Percentiles rank a stretch among this genome's conserved stretches.
phyloP scores from a whole-genome alignment of 2,329 filamentous ascomycete species.

The Beauveria pseudobassiana region DNA sequence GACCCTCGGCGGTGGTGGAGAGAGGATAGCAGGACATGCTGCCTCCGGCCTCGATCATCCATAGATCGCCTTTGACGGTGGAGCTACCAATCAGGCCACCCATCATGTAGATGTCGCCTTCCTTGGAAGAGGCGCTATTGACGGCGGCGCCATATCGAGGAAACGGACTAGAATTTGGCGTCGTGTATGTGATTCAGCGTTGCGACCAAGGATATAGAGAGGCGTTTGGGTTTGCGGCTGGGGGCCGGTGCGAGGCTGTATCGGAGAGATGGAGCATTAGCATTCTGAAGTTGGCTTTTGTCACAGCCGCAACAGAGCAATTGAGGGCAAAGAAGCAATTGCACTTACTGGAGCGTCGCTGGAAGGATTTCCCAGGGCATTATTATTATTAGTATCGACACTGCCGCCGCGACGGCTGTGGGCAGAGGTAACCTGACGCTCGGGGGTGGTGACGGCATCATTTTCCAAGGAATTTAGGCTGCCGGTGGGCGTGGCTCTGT shows the following conservation, averaged over 20 bases:
- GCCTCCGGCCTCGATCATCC: constrained; percentile 90
- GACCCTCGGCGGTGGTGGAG: constrained; percentile 85
- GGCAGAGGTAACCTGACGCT: constrained; percentile 37
- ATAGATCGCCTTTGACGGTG: constrained; percentile 92
- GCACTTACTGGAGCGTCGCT: constrained; percentile 36
- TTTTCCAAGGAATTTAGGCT: constrained; percentile 68
- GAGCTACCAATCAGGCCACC: constrained; percentile 91
- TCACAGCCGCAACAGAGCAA: background rate
- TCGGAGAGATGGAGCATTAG: constrained; percentile 12
- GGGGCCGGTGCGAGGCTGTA: constrained; percentile 49
- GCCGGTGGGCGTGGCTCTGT: constrained; percentile 66
- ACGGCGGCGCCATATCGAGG: constrained; percentile 95
- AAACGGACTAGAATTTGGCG: constrained; percentile 77
- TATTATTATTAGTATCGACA: constrained; percentile 38
- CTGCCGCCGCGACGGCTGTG: constrained; percentile 48
- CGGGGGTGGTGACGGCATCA: constrained; percentile 51
- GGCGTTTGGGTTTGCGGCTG: constrained; percentile 53
- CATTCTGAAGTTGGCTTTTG: background rate
- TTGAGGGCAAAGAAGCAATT: background rate
- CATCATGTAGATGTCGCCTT: constrained; percentile 97
- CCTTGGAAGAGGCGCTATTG: constrained; percentile 86
- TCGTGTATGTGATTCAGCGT: constrained; percentile 76
- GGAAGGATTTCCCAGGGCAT: constrained; percentile 24
- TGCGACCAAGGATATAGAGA: constrained; percentile 96
- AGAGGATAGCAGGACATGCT: constrained; percentile 88